Conservation (phyloP, 2,329 filamentous ascomycete genomes). For the Aspergillus neoniger region DNA sequence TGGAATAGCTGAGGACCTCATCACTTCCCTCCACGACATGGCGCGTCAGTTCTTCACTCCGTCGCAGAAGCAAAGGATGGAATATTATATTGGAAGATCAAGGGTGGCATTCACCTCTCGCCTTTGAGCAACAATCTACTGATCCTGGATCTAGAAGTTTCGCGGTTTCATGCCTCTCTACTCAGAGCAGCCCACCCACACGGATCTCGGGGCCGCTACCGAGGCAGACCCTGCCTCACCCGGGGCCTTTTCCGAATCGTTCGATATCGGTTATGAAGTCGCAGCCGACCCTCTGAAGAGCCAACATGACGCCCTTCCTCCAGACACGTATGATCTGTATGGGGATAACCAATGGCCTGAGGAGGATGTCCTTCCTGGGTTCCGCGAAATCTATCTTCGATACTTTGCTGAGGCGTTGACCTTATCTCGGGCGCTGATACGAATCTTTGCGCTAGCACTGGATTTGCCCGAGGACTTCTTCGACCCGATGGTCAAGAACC, state of each 20-base stretch:
- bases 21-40: slow-evolving; percentile 16
- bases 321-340: slow-evolving; percentile 22
- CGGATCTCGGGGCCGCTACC: slow-evolving; percentile 3
- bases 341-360: slow-evolving; percentile 30
- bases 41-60: slow-evolving; percentile 47
- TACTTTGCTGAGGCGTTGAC: slow-evolving; percentile 23
- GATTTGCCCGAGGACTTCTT: slow-evolving; percentile 42
- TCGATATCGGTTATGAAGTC: slow-evolving; percentile 31
- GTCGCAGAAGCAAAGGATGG: slow-evolving; percentile 45
- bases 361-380: slow-evolving; percentile 20
- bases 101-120: slow-evolving; percentile 10
- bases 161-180: slow-evolving; percentile 30
- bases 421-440: slow-evolving; percentile 31
- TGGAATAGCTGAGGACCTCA: slow-evolving; percentile 21
- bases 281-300: slow-evolving; percentile 21
- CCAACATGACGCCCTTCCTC: slow-evolving; percentile 13
- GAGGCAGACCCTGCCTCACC: slow-evolving; percentile 9
- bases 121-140: no score
- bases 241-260: slow-evolving; percentile 25
- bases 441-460: slow-evolving; percentile 44
- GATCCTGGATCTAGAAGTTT: slow-evolving; percentile 20
- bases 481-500: slow-evolving; percentile 33
- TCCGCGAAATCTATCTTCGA: slow-evolving; percentile 17
- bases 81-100: slow-evolving; percentile 39
- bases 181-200: slow-evolving; percentile 19